Percentiles rank a stretch among this genome's conserved stretches.
These are phyloP conservation scores for Ammopiptanthus mongolicus DNA, from an alignment of 306 rosid genomes.

Conservation along the genomic window DNA sequence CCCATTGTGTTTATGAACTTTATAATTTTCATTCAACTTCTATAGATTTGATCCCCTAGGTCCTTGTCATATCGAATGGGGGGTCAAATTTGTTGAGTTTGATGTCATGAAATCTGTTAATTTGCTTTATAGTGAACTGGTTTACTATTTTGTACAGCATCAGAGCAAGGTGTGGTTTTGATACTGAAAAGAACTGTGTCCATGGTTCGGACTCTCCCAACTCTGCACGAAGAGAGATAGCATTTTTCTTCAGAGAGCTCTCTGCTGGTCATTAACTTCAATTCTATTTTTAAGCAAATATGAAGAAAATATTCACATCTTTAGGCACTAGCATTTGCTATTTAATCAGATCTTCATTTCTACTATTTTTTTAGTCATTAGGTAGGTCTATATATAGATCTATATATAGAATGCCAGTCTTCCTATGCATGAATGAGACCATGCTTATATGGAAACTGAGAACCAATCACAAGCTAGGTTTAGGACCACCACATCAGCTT, in stretches of 20 bases:
- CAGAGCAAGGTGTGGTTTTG: constrained; percentile 70
- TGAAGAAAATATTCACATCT: not conserved
- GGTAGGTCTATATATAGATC: too few species aligned
- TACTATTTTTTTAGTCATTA: too few species aligned
- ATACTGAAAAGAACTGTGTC: constrained; percentile 65
- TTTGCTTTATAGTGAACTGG: constrained; percentile 16
- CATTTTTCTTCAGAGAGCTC: constrained; percentile 65
- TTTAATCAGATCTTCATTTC: too few species aligned
- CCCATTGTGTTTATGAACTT: not conserved
- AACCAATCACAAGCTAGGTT: too few species aligned
- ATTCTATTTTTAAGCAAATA: not conserved
- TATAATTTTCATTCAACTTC: not conserved
- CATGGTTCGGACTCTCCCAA: constrained; percentile 82
- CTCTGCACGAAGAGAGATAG: constrained; percentile 73
- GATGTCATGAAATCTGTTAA: not conserved
- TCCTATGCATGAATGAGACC: too few species aligned
- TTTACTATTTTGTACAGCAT: constrained; percentile 45
- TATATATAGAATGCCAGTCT: too few species aligned
- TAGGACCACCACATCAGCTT: too few species aligned
- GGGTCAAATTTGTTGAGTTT: not conserved
- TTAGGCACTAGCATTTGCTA: not conserved
- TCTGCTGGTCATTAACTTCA: constrained; percentile 41
- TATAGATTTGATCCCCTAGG: not conserved
- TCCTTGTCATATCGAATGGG: not conserved
- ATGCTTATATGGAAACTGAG: too few species aligned